Evolutionary conservation across 768 basidiomycete genomes (phyloP).

Genomic region (Lentinus brumalis): DNA sequence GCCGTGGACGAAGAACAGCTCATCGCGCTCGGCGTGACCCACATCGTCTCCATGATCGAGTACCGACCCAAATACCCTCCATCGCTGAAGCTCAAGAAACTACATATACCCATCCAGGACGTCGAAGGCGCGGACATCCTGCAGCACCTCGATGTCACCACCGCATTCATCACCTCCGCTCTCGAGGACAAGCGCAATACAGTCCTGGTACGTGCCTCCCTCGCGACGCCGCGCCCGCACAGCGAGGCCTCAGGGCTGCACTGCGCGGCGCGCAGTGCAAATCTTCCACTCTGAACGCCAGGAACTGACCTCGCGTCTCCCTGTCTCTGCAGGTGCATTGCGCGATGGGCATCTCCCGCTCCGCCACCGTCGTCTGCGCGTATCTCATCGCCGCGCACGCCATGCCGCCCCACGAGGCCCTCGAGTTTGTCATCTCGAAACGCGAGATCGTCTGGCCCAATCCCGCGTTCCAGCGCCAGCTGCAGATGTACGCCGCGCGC

Average conservation of each 20-base stretch:
- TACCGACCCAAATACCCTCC: constrained; percentile 46
- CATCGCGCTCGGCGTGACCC: constrained; percentile 65
- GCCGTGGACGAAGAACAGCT: constrained; percentile 54
- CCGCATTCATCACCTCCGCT: constrained; percentile 53
- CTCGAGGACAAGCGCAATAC: constrained; percentile 45
- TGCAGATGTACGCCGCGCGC: constrained; percentile 38
- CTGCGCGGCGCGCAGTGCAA: not conserved
- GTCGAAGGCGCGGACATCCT: constrained; percentile 42
- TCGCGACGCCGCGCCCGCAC: not conserved
- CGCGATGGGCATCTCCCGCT: constrained; percentile 72
- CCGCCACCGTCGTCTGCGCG: constrained; percentile 74
- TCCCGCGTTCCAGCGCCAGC: constrained; percentile 63
- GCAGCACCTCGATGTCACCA: constrained; percentile 48
- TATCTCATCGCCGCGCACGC: constrained; percentile 52
- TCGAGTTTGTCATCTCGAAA: constrained; percentile 54
- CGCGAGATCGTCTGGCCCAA: constrained; percentile 69
- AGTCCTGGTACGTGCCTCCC: constrained; percentile 48
- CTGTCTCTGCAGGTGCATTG: constrained; percentile 64
- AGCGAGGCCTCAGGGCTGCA: not conserved
- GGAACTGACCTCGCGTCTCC: not conserved
- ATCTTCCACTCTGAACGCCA: not conserved
- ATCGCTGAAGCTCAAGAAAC: constrained; percentile 38
- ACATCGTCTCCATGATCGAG: constrained; percentile 70
- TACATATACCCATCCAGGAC: constrained; percentile 59
- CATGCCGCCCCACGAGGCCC: constrained; percentile 55